A percentile compares a stretch with the other conserved stretches of the same genome.
phyloP scores from a whole-genome alignment of 805 yeast genomes.

The Kuraishia piskuri region DNA sequence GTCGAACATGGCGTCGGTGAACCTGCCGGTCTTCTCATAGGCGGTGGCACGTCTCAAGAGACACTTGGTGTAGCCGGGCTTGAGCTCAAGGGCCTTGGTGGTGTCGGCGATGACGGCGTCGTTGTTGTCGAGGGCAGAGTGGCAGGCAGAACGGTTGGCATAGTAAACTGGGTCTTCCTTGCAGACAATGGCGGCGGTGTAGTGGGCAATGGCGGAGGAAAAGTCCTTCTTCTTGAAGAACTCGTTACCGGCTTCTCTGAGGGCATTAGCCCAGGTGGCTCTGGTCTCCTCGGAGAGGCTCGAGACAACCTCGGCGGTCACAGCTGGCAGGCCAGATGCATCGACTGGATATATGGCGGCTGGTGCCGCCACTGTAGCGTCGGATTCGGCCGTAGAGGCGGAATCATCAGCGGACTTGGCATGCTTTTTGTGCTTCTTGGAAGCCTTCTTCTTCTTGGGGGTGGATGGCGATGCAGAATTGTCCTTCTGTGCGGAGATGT shows the following conservation, averaged over 20 bases:
- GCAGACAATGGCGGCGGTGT: slow-evolving; percentile 68
- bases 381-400: slow-evolving; percentile 22
- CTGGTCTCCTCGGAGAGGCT: slow-evolving; percentile 41
- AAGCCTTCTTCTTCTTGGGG: slow-evolving; percentile 20
- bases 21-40: slow-evolving; percentile 71
- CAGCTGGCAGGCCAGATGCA: slow-evolving; percentile 45
- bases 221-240: slow-evolving; percentile 64
- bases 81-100: slow-evolving; percentile 72
- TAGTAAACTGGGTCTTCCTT: slow-evolving; percentile 82
- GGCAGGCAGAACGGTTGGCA: slow-evolving; percentile 95
- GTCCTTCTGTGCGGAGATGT: slow-evolving; percentile 12
- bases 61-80: slow-evolving; percentile 90
- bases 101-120: slow-evolving; percentile 86
- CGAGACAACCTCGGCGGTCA: slow-evolving; percentile 37
- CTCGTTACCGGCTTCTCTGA: slow-evolving; percentile 86
- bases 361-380: slow-evolving; percentile 19
- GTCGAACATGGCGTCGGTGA: slow-evolving; percentile 83
- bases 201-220: slow-evolving; percentile 70
- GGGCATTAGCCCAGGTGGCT: slow-evolving; percentile 58
- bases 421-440: slow-evolving; percentile 29
- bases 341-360: slow-evolving; percentile 40
- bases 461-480: slow-evolving; percentile 9
- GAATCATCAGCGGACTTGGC: slow-evolving; percentile 23
- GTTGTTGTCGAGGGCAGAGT: slow-evolving; percentile 70
- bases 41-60: slow-evolving; percentile 90